phyloP scores from a whole-genome alignment of 2,329 filamentous ascomycete species.

The Aspergillus fructus region DNA sequence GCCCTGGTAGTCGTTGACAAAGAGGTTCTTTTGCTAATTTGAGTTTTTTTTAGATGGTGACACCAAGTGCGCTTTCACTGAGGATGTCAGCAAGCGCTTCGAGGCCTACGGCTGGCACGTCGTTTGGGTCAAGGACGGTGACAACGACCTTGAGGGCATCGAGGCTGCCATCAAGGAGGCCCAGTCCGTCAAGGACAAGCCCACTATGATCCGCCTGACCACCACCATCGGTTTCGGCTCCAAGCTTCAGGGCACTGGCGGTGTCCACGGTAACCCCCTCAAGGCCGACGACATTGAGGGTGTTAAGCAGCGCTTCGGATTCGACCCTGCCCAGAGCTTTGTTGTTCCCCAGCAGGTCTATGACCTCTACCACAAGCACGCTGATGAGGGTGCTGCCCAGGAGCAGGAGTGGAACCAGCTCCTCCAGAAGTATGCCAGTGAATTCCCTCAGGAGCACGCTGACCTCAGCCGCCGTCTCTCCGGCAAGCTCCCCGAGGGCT shows the following conservation, averaged over 20 bases:
- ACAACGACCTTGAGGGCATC: conserved; percentile 82
- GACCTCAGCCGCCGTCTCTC: conserved; percentile 79
- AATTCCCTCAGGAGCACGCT: conserved; percentile 74
- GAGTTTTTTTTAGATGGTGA: conserved; percentile 67
- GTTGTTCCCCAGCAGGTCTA: conserved; percentile 93
- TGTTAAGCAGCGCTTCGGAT: conserved; percentile 93
- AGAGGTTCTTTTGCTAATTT: neutral
- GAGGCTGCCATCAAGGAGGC: conserved; percentile 83
- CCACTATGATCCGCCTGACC: conserved; percentile 91
- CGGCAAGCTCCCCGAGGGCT: conserved; percentile 87
- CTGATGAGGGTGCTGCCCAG: conserved; percentile 78
- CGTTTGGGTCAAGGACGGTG: conserved; percentile 78
- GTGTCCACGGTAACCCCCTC: conserved; percentile 93
- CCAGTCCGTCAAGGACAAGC: conserved; percentile 91
- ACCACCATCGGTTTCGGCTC: conserved; percentile 98
- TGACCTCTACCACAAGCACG: conserved; percentile 82
- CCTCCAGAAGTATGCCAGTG: conserved; percentile 77
- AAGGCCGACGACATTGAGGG: conserved; percentile 92
- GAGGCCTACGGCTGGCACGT: conserved; percentile 97
- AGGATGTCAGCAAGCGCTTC: conserved; percentile 93
- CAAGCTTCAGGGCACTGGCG: conserved; percentile 85
- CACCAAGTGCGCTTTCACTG: conserved; percentile 94
- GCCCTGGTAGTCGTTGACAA: neutral
- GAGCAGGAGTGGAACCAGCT: conserved; percentile 96
- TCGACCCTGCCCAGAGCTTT: conserved; percentile 92